Evolutionary conservation across 768 basidiomycete genomes (phyloP).

Genomic region (Kwoniella mangroviensis): DNA sequence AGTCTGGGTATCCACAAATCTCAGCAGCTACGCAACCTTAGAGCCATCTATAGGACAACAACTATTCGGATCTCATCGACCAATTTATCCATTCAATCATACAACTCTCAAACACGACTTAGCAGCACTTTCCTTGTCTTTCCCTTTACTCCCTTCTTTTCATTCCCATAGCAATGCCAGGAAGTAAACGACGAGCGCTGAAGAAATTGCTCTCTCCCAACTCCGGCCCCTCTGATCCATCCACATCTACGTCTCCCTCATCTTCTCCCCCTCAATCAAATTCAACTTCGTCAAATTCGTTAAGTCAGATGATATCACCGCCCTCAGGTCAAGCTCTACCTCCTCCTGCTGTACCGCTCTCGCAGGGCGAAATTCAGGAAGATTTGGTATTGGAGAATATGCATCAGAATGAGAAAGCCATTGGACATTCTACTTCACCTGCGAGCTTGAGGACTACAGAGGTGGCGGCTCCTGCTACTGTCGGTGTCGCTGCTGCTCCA

Average conservation of each 20-base stretch:
- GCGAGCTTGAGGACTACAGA: not conserved
- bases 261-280: constrained; percentile 5
- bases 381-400: constrained; percentile 32
- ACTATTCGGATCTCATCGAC: not conserved
- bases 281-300: constrained; percentile 9
- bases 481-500: not conserved
- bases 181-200: constrained; percentile 53
- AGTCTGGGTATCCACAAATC: too few relatives aligned
- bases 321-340: not conserved
- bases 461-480: too few relatives aligned
- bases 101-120: not conserved
- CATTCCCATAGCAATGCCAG: constrained; percentile 43
- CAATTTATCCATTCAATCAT: too few relatives aligned
- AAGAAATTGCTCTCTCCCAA: constrained; percentile 55
- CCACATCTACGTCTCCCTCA: constrained; percentile 1
- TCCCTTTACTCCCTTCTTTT: not conserved
- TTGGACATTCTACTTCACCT: constrained; percentile 27
- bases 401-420: constrained; percentile 24
- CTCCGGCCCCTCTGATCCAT: constrained; percentile 8
- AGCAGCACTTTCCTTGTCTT: not conserved
- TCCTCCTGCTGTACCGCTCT: constrained; percentile 12
- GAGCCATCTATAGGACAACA: too few relatives aligned
- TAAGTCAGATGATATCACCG: constrained; percentile 3
- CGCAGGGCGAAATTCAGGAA: constrained; percentile 12
- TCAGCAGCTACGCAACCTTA: too few relatives aligned